These are phyloP conservation scores for Ceratobasidium sp. DNA, from an alignment of 1,284 basidiomycete species.

Conservation along the genomic window DNA sequence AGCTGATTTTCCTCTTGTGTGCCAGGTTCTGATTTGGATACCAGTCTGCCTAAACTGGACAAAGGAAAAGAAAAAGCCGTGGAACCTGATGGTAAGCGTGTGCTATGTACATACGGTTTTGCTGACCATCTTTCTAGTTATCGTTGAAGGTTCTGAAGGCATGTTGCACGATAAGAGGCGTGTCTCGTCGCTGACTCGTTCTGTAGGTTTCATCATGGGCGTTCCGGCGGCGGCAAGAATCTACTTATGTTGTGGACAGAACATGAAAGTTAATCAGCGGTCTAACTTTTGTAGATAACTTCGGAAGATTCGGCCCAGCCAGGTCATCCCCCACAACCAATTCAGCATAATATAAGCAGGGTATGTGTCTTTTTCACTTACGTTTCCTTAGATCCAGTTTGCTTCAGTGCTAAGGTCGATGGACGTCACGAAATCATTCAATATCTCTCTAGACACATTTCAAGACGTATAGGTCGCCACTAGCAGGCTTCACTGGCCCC, in stretches of 20 bases:
- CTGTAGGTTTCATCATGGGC: not conserved
- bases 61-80: conserved; percentile 19
- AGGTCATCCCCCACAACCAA: not conserved
- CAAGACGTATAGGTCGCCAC: conserved; percentile 32
- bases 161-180: not conserved
- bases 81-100: conserved; percentile 26
- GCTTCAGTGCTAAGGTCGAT: conserved; percentile 24
- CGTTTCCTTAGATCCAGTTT: not conserved
- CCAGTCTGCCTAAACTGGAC: not conserved
- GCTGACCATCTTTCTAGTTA: not conserved
- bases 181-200: conserved; percentile 10
- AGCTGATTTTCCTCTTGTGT: not conserved
- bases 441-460: conserved; percentile 32
- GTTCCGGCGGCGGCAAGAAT: conserved; percentile 21
- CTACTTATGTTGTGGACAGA: not conserved
- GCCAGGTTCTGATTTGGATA: not conserved
- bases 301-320: not conserved
- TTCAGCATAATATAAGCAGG: not conserved
- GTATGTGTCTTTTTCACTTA: conserved; percentile 9
- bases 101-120: not conserved
- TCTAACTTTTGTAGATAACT: not conserved
- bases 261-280: not conserved
- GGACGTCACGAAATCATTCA: conserved; percentile 10
- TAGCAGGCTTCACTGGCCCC: conserved; percentile 32
- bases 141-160: not conserved